Percentiles rank a stretch among this genome's conserved stretches.
These are phyloP conservation scores for Ophiostoma fasciatum DNA, from an alignment of 2,329 filamentous ascomycete species.

Conservation along the genomic window DNA sequence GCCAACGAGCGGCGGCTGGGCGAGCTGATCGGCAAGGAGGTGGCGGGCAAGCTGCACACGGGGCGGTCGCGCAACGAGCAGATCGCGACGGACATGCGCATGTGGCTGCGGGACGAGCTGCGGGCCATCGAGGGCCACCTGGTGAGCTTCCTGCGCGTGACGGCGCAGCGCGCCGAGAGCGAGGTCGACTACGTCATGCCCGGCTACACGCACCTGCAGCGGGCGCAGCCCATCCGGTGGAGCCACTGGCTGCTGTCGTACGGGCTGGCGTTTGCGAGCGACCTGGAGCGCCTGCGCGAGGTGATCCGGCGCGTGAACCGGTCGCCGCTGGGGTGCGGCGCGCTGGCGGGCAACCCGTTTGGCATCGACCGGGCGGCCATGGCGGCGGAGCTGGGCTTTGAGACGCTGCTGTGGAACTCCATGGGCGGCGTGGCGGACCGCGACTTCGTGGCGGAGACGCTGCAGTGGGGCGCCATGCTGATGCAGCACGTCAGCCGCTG, in stretches of 20 bases:
- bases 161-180: constrained; percentile 51
- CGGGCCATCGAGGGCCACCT: constrained; percentile 54
- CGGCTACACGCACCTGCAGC: constrained; percentile 77
- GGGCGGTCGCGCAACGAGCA: constrained; percentile 82
- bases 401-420: constrained; percentile 59
- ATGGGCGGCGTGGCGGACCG: constrained; percentile 63
- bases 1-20: constrained; percentile 59
- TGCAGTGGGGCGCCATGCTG: constrained; percentile 66
- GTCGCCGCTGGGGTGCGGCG: constrained; percentile 57
- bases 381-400: constrained; percentile 68
- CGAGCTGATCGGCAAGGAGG: constrained; percentile 75
- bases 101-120: constrained; percentile 72
- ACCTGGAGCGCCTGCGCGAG: constrained; percentile 64
- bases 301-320: constrained; percentile 60
- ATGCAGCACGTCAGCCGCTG: constrained; percentile 70
- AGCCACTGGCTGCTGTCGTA: constrained; percentile 69
- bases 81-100: constrained; percentile 75
- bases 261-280: constrained; percentile 53
- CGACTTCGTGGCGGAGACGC: constrained; percentile 69
- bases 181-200: constrained; percentile 74
- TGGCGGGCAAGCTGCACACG: constrained; percentile 81
- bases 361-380: constrained; percentile 66
- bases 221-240: constrained; percentile 67
- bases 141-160: constrained; percentile 53
- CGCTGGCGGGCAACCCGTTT: constrained; percentile 71